Conservation (phyloP, 306 rosid species). For the Senna tora region DNA sequence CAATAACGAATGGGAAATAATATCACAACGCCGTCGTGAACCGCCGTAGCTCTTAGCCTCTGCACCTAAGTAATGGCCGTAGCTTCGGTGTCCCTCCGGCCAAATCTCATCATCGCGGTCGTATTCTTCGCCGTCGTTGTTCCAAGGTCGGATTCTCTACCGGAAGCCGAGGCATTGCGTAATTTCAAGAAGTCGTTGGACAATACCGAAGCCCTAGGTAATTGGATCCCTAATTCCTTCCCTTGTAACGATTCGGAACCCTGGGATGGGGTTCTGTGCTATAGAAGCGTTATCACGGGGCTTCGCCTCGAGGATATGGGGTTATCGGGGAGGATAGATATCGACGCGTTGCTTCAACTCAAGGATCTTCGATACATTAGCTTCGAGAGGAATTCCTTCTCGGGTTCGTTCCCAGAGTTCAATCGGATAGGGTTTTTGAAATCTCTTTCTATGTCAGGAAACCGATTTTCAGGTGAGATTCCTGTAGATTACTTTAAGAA, state of each 20-base stretch:
- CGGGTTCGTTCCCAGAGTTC: conserved; percentile 63
- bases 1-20: too few relatives aligned
- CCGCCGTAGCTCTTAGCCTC: not conserved
- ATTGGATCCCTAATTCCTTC: conserved; percentile 46
- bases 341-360: conserved; percentile 50
- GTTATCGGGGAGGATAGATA: conserved; percentile 47
- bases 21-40: not conserved
- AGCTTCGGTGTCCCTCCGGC: conserved; percentile 38
- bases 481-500: conserved; percentile 49
- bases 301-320: conserved; percentile 55
- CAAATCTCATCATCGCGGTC: conserved; percentile 26
- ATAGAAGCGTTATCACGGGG: conserved; percentile 52
- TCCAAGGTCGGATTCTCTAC: conserved; percentile 37
- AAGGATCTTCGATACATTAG: conserved; percentile 53
- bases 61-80: conserved; percentile 55
- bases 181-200: conserved; percentile 55
- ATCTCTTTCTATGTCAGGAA: conserved; percentile 56
- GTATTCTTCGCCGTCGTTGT: conserved; percentile 8
- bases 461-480: conserved; percentile 72
- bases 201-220: conserved; percentile 35
- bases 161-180: conserved; percentile 63
- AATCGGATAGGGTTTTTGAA: conserved; percentile 51
- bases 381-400: conserved; percentile 57
- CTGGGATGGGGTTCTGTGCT: conserved; percentile 61
- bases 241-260: conserved; percentile 47